These are phyloP conservation scores for Strobilomyces confusus DNA, from an alignment of 768 basidiomycete species.

Conservation along the genomic window DNA sequence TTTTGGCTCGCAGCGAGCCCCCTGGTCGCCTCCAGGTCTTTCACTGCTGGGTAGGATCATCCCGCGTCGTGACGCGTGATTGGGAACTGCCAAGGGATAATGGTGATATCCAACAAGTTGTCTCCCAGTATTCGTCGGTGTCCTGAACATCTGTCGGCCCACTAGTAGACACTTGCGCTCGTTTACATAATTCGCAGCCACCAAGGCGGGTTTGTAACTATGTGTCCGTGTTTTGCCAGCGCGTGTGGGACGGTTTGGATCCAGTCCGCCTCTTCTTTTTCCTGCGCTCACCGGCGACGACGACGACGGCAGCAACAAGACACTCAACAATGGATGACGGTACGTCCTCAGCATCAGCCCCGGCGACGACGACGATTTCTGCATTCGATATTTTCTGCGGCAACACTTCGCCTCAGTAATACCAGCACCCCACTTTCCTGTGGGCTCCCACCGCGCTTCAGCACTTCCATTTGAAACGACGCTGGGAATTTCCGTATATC, in stretches of 20 bases:
- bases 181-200: too few species aligned
- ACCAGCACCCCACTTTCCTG: conserved; percentile 25
- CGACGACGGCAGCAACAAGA: conserved; percentile 25
- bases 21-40: too few species aligned
- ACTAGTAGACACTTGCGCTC: too few species aligned
- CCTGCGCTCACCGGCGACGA: conserved; percentile 3
- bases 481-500: conserved; percentile 22
- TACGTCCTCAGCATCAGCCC: conserved; percentile 79
- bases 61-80: too few species aligned
- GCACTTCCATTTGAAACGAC: conserved; percentile 28
- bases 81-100: too few species aligned
- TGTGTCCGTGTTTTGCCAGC: conserved; percentile 20
- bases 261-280: neutral
- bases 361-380: conserved; percentile 56
- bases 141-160: too few species aligned
- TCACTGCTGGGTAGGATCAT: too few species aligned
- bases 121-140: too few species aligned
- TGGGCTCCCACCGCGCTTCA: conserved; percentile 31
- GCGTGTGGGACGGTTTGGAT: neutral
- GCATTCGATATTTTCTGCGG: conserved; percentile 40
- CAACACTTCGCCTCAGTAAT: conserved; percentile 31
- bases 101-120: too few species aligned
- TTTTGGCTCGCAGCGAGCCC: too few species aligned
- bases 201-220: conserved; percentile 2
- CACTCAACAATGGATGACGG: conserved; percentile 58